These are phyloP conservation scores for Apiospora marii DNA, from an alignment of 2,329 filamentous ascomycete species.

Conservation along the genomic window DNA sequence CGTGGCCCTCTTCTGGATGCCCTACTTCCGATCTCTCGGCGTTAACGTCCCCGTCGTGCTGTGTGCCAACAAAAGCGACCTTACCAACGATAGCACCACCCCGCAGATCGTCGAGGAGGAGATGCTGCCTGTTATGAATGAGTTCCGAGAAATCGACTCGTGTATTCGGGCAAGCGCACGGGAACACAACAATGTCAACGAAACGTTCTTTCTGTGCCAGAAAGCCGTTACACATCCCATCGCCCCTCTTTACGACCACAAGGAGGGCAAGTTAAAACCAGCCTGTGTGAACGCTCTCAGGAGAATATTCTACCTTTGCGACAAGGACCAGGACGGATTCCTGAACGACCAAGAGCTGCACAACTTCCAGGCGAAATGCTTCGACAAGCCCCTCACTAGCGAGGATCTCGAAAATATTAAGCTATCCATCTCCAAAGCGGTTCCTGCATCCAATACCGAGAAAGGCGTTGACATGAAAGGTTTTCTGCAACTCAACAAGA, in stretches of 20 bases:
- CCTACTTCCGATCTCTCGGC: constrained; percentile 95
- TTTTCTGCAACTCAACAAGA: constrained; percentile 90
- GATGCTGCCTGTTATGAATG: constrained; percentile 97
- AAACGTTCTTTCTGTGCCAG: constrained; percentile 97
- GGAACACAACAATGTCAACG: constrained; percentile 93
- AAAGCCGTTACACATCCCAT: constrained; percentile 98
- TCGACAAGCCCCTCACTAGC: constrained; percentile 82
- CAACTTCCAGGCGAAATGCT: constrained; percentile 90
- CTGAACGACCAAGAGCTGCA: constrained; percentile 90
- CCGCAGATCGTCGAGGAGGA: constrained; percentile 93
- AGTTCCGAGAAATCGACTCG: constrained; percentile 98
- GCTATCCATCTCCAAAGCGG: constrained; percentile 76
- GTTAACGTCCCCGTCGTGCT: constrained; percentile 98
- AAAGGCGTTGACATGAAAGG: constrained; percentile 82
- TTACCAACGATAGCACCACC: constrained; percentile 76
- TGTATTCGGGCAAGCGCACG: constrained; percentile 94
- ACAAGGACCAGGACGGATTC: constrained; percentile 94
- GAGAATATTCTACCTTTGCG: constrained; percentile 93
- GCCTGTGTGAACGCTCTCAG: constrained; percentile 86
- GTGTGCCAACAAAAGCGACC: constrained; percentile 97
- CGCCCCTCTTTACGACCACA: constrained; percentile 94
- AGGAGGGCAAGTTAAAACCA: constrained; percentile 87
- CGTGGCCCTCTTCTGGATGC: constrained; percentile 97
- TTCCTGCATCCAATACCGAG: constrained; percentile 67
- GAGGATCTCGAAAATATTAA: constrained; percentile 94